A percentile compares a stretch with the other conserved stretches of the same genome.
phyloP scores from a whole-genome alignment of 2,329 filamentous ascomycete species.

The Pseudophaeomoniella oleicola region DNA sequence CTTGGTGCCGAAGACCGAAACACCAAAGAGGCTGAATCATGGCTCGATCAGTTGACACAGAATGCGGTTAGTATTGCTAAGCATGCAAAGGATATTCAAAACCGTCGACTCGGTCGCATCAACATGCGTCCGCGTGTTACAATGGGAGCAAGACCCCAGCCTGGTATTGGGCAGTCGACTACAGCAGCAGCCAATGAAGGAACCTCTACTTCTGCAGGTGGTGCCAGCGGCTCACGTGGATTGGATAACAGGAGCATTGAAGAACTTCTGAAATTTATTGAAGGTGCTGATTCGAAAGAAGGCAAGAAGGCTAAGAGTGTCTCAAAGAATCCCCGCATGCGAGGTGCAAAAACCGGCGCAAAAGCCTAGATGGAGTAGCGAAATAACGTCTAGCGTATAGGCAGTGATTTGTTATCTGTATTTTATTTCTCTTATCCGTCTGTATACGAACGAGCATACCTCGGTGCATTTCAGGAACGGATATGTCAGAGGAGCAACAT shows the following conservation, averaged over 20 bases:
- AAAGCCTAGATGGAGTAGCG: too few relatives aligned
- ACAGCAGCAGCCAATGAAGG: slow-evolving; percentile 33
- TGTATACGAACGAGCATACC: too few relatives aligned
- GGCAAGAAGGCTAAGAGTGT: slow-evolving; percentile 25
- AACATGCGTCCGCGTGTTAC: slow-evolving; percentile 49
- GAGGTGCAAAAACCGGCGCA: neutral
- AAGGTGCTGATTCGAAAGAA: slow-evolving; percentile 42
- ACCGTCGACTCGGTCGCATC: slow-evolving; percentile 57
- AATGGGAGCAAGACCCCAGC: slow-evolving; percentile 45
- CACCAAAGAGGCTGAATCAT: slow-evolving; percentile 93
- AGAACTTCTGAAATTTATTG: slow-evolving; percentile 87
- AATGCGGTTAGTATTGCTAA: slow-evolving; percentile 91
- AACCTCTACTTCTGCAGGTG: slow-evolving; percentile 21
- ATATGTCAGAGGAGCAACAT: too few relatives aligned
- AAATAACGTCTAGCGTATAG: too few relatives aligned
- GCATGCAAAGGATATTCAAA: slow-evolving; percentile 75
- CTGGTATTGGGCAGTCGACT: slow-evolving; percentile 40
- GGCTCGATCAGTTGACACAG: slow-evolving; percentile 90
- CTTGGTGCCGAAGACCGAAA: slow-evolving; percentile 88
- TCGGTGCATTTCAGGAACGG: too few relatives aligned
- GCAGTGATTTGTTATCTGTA: too few relatives aligned
- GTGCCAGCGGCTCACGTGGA: neutral
- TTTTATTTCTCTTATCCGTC: too few relatives aligned
- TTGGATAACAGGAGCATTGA: slow-evolving; percentile 78
- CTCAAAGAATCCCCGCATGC: neutral